Base-by-base conservation (phyloP, 2,329 filamentous ascomycete species). In the Beauveria rudraprayagi region DNA sequence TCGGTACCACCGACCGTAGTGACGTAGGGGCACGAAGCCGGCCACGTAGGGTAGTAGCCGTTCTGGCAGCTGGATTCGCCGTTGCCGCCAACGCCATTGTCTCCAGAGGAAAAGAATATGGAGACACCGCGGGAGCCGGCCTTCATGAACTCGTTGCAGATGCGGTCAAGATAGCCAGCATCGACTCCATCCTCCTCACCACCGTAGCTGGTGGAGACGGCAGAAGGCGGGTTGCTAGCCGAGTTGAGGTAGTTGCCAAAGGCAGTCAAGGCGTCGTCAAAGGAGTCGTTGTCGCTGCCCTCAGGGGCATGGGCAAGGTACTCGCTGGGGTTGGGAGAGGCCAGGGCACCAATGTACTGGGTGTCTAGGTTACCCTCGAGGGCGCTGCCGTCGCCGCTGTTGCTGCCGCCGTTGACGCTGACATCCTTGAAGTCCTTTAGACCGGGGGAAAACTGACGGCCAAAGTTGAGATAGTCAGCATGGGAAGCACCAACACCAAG, bases 91-190 rank as follows among this genome's bases (percentile, higher is more conserved):
- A 68, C 66, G 1, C 67, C 67, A 14, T 63, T 24, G 17, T 68
- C 67, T 0, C 67, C 67, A 2, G 67, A 68, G 1, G 79, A 78
- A 65, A 78, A 81, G 40, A 83, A 62, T 17, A 84, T 70, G 1
- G 77, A 77, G 16, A 82, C 73, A 34, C 80, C 81, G 3, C 63
- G 58, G 81, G 81, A 58, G 24, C 78, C 80, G 3, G 83, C 76
- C 72, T 84, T 84, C 76, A 83, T 77, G 68, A 80, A 83, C 72
- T 83, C 80, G 62, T 74, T 70, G 68, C 81, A 84, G 68, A 84
- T 81, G 3, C 81, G 73, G 48, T 73, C 67, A 11, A 65, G 43
- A 61, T 66, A 65, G 34, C 41, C 41, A 14, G 22, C 24, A 7
- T 52, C 43, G 28, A 64, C 69, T 56, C 77, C 76, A 14, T 72